A percentile compares a stretch with the other conserved stretches of the same genome.
phyloP scores from a whole-genome alignment of 495 filamentous ascomycete species.

The Delitschia confertaspora region DNA sequence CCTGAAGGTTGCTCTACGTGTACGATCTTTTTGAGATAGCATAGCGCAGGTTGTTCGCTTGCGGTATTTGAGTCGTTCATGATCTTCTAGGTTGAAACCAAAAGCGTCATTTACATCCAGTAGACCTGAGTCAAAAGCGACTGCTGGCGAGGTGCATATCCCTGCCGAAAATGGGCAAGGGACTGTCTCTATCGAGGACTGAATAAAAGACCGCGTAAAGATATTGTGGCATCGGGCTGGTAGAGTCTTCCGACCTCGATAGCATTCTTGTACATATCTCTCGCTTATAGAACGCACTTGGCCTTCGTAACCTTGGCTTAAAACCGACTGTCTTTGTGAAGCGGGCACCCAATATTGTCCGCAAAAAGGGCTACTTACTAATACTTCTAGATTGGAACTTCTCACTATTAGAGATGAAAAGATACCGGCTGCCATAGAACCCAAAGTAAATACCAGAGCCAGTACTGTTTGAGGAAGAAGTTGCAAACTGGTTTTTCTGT shows the following conservation, averaged over 20 bases:
- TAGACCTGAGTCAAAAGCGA: conserved; percentile 3
- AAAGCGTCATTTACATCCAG: neutral
- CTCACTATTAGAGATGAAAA: conserved; percentile 4
- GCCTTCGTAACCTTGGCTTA: too few species aligned
- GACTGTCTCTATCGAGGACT: neutral
- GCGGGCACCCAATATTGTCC: neutral
- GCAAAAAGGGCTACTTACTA: conserved; percentile 7
- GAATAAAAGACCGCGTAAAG: neutral
- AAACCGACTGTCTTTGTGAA: too few species aligned
- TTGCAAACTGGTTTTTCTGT: too few species aligned
- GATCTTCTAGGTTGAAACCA: neutral
- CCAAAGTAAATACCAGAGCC: neutral
- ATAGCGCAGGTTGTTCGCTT: conserved; percentile 3
- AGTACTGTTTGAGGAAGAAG: too few species aligned
- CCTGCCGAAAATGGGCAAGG: conserved; percentile 1
- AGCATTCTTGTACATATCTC: conserved; percentile 1
- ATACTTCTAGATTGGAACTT: neutral
- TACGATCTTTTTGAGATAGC: neutral
- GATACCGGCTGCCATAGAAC: neutral
- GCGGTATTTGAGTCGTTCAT: neutral
- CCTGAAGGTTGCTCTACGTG: neutral
- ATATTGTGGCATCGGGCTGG: neutral
- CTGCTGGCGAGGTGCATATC: neutral
- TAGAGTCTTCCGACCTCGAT: neutral
- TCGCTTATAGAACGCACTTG: neutral